Conservation (phyloP, 2,329 filamentous ascomycete species). For the Ceratocystis albifundus region DNA sequence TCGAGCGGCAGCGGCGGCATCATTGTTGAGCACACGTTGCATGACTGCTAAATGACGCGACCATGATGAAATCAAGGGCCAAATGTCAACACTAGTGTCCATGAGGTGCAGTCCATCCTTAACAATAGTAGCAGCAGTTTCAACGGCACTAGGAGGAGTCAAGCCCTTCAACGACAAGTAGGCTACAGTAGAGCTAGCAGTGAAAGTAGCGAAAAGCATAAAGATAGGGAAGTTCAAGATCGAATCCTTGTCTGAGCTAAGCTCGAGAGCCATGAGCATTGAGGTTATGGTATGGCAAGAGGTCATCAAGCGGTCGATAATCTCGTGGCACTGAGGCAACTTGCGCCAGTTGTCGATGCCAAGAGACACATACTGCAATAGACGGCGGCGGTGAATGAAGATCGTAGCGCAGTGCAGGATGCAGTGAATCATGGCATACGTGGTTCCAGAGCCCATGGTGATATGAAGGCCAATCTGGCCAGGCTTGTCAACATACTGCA, state of each 20-base stretch:
- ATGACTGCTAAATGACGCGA: slow-evolving; percentile 49
- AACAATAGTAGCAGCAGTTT: slow-evolving; percentile 47
- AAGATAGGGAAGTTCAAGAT: slow-evolving; percentile 52
- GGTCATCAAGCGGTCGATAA: slow-evolving; percentile 46
- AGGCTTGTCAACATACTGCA: slow-evolving; percentile 50
- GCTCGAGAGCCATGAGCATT: slow-evolving; percentile 44
- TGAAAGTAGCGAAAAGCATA: slow-evolving; percentile 53
- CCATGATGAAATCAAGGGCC: slow-evolving; percentile 50
- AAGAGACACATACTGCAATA: slow-evolving; percentile 47
- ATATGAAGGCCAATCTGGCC: slow-evolving; percentile 51
- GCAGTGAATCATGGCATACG: slow-evolving; percentile 51
- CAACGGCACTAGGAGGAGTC: slow-evolving; percentile 44
- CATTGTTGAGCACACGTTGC: slow-evolving; percentile 48
- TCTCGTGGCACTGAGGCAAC: slow-evolving; percentile 40
- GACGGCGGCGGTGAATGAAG: slow-evolving; percentile 48
- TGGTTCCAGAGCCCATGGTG: slow-evolving; percentile 52
- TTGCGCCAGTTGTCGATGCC: slow-evolving; percentile 44
- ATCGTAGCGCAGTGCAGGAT: slow-evolving; percentile 50
- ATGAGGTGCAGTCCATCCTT: slow-evolving; percentile 48
- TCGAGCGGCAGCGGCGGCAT: slow-evolving; percentile 33
- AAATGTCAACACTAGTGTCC: slow-evolving; percentile 47
- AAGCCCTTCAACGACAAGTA: slow-evolving; percentile 52
- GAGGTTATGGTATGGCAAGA: slow-evolving; percentile 49
- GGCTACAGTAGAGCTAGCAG: slow-evolving; percentile 48
- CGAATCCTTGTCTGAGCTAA: slow-evolving; percentile 45